Evolutionary conservation across 805 yeast genomes (phyloP).

Genomic region (Sporopachydermia lactativora): DNA sequence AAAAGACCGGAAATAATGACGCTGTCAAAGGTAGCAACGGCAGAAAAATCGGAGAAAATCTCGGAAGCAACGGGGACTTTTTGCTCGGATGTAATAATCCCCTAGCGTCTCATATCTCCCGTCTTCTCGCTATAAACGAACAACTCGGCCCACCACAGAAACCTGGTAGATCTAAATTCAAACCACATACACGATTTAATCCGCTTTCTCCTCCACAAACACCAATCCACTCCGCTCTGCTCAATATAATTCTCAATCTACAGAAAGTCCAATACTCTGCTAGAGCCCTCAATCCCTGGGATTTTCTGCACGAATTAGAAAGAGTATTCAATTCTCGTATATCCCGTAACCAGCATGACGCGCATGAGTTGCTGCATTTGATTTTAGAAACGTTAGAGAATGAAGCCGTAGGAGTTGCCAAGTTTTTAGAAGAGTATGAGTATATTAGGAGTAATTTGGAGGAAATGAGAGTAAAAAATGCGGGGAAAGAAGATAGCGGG

Average conservation of each 20-base stretch:
- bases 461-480: too few species aligned
- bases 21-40: too few species aligned
- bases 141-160: too few species aligned
- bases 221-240: constrained; percentile 44
- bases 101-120: constrained; percentile 1
- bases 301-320: constrained; percentile 62
- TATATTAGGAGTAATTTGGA: constrained; percentile 5
- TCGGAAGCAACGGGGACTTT: too few species aligned
- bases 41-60: too few species aligned
- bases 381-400: constrained; percentile 63
- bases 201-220: constrained; percentile 21
- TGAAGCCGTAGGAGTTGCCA: constrained; percentile 37
- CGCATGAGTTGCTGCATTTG: constrained; percentile 80
- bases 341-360: constrained; percentile 81
- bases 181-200: constrained; percentile 9
- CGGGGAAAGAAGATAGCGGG: too few species aligned
- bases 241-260: constrained; percentile 27
- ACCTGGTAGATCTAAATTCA: background rate
- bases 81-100: background rate
- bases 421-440: constrained; percentile 15
- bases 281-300: constrained; percentile 60
- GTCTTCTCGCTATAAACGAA: too few species aligned
- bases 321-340: constrained; percentile 56
- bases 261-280: constrained; percentile 18
- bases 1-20: background rate